Evolutionary conservation across 2,329 filamentous ascomycete genomes (phyloP).

Genomic region (Aspergillus piperis): DNA sequence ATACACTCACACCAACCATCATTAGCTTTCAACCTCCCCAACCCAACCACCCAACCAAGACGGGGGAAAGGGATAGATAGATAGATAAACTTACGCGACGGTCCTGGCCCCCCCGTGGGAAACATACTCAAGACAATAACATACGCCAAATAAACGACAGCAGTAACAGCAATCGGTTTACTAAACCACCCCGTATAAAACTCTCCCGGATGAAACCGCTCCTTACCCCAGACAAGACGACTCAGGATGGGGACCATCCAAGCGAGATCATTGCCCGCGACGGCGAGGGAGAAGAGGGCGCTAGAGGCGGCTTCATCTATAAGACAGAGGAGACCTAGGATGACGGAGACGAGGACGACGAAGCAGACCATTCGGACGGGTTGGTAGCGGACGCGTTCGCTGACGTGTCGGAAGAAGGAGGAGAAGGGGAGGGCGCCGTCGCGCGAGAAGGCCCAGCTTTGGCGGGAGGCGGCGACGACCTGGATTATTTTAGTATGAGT

Average conservation of each 20-base stretch:
- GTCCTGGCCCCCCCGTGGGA: constrained; percentile 57
- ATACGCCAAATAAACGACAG: constrained; percentile 57
- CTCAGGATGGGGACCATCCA: constrained; percentile 60
- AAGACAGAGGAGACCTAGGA: constrained; percentile 59
- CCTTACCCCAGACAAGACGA: constrained; percentile 58
- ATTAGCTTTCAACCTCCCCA: background rate
- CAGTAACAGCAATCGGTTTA: constrained; percentile 55
- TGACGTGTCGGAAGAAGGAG: constrained; percentile 58
- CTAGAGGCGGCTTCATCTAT: constrained; percentile 58
- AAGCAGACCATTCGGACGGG: constrained; percentile 61
- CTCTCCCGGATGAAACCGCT: constrained; percentile 59
- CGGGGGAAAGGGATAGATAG: background rate
- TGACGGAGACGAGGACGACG: constrained; percentile 51
- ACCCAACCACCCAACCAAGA: background rate
- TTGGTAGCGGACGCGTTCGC: constrained; percentile 56
- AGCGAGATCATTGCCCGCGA: constrained; percentile 62
- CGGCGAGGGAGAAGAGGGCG: constrained; percentile 54
- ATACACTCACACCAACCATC: constrained; percentile 12
- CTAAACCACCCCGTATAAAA: constrained; percentile 60
- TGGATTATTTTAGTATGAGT: background rate
- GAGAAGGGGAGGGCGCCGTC: constrained; percentile 63
- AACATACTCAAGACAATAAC: constrained; percentile 61
- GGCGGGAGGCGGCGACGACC: constrained; percentile 58
- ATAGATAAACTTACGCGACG: constrained; percentile 42
- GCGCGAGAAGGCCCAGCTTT: constrained; percentile 63